phyloP scores from a whole-genome alignment of 2,329 filamentous ascomycete species.

The Sarocladium oryzae region DNA sequence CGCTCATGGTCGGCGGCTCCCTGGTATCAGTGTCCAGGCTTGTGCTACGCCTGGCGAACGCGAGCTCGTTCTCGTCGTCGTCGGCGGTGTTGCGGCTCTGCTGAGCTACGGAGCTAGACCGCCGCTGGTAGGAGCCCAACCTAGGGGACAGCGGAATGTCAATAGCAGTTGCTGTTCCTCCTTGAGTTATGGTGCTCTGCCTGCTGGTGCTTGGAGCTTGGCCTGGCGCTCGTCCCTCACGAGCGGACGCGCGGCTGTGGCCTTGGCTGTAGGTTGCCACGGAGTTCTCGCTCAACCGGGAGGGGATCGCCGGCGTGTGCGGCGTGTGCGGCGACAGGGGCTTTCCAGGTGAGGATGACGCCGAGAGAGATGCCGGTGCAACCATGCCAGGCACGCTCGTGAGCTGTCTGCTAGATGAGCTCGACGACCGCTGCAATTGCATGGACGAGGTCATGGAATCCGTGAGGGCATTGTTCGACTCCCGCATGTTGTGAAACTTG shows the following conservation, averaged over 20 bases:
- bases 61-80: conserved; percentile 55
- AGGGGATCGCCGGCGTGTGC: conserved; percentile 89
- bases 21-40: conserved; percentile 61
- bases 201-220: conserved; percentile 23
- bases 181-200: conserved; percentile 35
- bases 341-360: conserved; percentile 84
- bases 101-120: conserved; percentile 65
- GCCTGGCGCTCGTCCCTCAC: not conserved
- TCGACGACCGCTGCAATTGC: conserved; percentile 75
- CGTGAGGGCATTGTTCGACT: conserved; percentile 80
- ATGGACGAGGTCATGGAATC: conserved; percentile 91
- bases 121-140: conserved; percentile 46
- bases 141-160: conserved; percentile 69
- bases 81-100: conserved; percentile 49
- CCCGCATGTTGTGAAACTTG: conserved; percentile 82
- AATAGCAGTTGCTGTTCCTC: conserved; percentile 55
- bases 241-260: not conserved
- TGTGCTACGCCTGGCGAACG: conserved; percentile 59
- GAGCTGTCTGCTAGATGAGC: conserved; percentile 58
- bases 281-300: conserved; percentile 85
- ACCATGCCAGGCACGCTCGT: conserved; percentile 57
- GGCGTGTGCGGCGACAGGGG: conserved; percentile 85
- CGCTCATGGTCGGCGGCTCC: conserved; percentile 58
- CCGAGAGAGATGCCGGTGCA: conserved; percentile 71
- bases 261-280: conserved; percentile 35